Conservation (phyloP, 352 stramenopile species). For the Albugo laibachii region DNA sequence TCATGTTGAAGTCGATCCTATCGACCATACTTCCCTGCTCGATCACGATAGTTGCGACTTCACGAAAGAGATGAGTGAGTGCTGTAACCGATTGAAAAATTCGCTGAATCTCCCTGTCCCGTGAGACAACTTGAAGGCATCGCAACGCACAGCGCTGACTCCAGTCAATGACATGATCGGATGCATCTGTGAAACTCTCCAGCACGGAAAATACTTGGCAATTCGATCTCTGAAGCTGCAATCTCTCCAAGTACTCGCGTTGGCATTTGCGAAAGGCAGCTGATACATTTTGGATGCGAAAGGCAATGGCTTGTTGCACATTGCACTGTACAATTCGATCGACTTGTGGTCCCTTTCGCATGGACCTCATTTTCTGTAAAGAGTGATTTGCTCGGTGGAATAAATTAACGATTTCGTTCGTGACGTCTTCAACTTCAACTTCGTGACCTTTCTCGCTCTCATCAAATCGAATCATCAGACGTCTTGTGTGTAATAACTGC, state of each 20-base stretch:
- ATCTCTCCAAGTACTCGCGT: slow-evolving; percentile 43
- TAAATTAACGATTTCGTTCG: slow-evolving; percentile 32
- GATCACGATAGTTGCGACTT: slow-evolving; percentile 66
- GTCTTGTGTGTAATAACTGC: slow-evolving; percentile 47
- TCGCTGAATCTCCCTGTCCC: slow-evolving; percentile 53
- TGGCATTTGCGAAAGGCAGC: slow-evolving; percentile 38
- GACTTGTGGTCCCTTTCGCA: slow-evolving; percentile 6
- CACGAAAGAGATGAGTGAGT: slow-evolving; percentile 57
- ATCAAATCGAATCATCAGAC: slow-evolving; percentile 71
- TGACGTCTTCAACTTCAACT: slow-evolving; percentile 44
- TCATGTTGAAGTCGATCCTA: slow-evolving; percentile 78
- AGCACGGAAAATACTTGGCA: slow-evolving; percentile 29
- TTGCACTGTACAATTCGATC: slow-evolving; percentile 43
- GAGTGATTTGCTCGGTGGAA: slow-evolving; percentile 45
- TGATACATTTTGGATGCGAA: slow-evolving; percentile 37
- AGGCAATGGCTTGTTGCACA: slow-evolving; percentile 41
- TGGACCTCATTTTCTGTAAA: slow-evolving; percentile 47
- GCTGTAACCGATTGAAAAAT: slow-evolving; percentile 47
- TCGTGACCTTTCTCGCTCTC: slow-evolving; percentile 42
- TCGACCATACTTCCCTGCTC: slow-evolving; percentile 68
- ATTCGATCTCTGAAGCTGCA: slow-evolving; percentile 60
- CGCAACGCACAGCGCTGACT: slow-evolving; percentile 4
- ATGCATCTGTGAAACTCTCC: neutral
- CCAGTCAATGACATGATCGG: neutral
- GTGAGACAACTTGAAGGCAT: slow-evolving; percentile 27